These are phyloP conservation scores for Cyclotella baltica DNA, from an alignment of 108 stramenopile genomes.

Conservation along the genomic window DNA sequence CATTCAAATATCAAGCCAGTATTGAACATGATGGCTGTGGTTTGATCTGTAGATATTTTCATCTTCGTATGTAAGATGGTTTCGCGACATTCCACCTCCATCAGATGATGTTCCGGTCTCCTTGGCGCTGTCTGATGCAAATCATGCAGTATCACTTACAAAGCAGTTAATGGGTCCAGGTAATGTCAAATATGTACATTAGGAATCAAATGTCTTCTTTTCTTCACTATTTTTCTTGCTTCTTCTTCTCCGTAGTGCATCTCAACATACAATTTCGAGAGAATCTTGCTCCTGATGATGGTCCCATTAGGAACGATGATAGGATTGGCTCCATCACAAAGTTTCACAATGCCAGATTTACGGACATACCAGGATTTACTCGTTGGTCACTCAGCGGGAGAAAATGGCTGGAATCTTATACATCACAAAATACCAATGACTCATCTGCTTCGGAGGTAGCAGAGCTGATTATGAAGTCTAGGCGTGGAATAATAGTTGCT, in stretches of 20 bases:
- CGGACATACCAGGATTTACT: slow-evolving; percentile 76
- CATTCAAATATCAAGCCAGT: too few relatives aligned
- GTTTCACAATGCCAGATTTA: slow-evolving; percentile 71
- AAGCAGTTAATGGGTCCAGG: slow-evolving; percentile 67
- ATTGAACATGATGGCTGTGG: too few relatives aligned
- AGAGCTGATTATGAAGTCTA: slow-evolving; percentile 62
- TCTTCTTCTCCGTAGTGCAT: slow-evolving; percentile 63
- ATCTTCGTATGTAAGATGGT: slow-evolving; percentile 81
- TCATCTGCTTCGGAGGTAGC: slow-evolving; percentile 50
- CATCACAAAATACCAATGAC: slow-evolving; percentile 19
- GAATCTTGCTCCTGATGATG: slow-evolving; percentile 91
- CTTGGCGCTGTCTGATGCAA: slow-evolving; percentile 83
- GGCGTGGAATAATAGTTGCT: slow-evolving; percentile 82
- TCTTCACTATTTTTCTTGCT: neutral
- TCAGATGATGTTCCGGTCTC: slow-evolving; percentile 82
- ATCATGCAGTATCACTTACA: slow-evolving; percentile 75
- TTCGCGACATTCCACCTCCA: slow-evolving; percentile 88
- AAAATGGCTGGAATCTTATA: slow-evolving; percentile 46
- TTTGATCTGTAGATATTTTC: slow-evolving; percentile 63
- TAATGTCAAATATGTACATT: neutral
- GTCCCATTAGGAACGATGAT: slow-evolving; percentile 83
- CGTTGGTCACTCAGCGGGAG: slow-evolving; percentile 70
- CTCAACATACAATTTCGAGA: slow-evolving; percentile 95
- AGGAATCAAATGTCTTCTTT: neutral
- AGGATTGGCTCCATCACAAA: slow-evolving; percentile 63